Percentiles rank a stretch among this genome's conserved stretches.
Conservation (phyloP, 441 rosid genomes). For the Adansonia madagascariensis region DNA sequence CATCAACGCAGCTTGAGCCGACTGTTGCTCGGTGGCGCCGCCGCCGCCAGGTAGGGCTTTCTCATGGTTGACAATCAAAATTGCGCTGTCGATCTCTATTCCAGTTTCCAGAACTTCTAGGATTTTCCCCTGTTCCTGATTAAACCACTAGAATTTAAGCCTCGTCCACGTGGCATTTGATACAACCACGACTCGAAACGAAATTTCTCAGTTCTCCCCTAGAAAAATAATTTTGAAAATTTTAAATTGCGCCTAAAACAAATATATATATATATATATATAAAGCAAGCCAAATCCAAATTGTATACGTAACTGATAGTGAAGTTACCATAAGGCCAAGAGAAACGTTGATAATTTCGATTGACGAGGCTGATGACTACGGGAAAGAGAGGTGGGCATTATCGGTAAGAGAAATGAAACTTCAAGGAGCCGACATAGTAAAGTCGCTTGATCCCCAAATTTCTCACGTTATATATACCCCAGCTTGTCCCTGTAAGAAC, state of each 20-base stretch:
- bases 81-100: too few relatives aligned
- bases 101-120: conserved; percentile 30
- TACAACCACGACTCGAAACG: neutral
- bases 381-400: neutral
- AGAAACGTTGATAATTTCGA: neutral
- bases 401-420: conserved; percentile 7
- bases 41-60: too few relatives aligned
- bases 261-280: neutral
- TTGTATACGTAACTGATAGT: neutral
- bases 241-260: too few relatives aligned
- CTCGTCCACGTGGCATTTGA: conserved; percentile 33
- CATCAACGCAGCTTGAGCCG: conserved; percentile 38
- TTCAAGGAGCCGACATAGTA: neutral
- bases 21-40: conserved; percentile 35
- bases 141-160: conserved; percentile 26
- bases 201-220: neutral
- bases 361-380: too few relatives aligned
- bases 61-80: conserved; percentile 45
- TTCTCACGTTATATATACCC: neutral
- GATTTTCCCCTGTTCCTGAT: conserved; percentile 6
- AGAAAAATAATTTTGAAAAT: too few relatives aligned
- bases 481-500: neutral
- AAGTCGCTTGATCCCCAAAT: neutral
- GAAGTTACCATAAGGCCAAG: neutral
- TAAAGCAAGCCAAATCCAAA: neutral